Base-by-base conservation (phyloP, 768 basidiomycete genomes). In the Agaricus subrufescens region DNA sequence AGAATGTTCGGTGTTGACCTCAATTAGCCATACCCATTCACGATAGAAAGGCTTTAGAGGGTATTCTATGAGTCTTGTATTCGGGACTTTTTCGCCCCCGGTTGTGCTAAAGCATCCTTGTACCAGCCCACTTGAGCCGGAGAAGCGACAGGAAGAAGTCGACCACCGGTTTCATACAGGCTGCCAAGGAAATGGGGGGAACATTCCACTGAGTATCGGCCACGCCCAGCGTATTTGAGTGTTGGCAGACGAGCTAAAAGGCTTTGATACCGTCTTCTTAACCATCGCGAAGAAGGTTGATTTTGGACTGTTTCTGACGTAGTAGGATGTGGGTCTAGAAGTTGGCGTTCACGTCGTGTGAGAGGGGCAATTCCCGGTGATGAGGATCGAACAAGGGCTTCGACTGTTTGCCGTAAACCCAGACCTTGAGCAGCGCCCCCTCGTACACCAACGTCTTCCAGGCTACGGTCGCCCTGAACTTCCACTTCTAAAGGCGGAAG, bases 231-330 rank as follows among this genome's bases (percentile, higher is more conserved):
- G 61, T 73, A 77, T 7, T 68, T 72, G 12, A 91, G 69, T 31
- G 82, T 69, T 0, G 90, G 90, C 26, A 85, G 57, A n/a, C 75
- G 76, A 6, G 73, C 73, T 7, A 91, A 71, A n/a, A 91, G 75
- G 26, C 75, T 71, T 51, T 76, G 81, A 59, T 84, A 90, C 49
- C 86, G 72, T 52, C 79, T 68, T 50, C 79, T 75, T 49, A 81
- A 50, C 80, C 80, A 82, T 47, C 78, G 71, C 50, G 76, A 77
- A 19, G 19, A 19, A 45, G 72, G 70, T 62, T 73, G 73, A 25
- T 65, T 51, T 31, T 39, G 38, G 39, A 29, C 26, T 43, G 26
- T 7, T 10, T 42, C 39, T n/a, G 46, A 43, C 19, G 46, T 7
- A 11, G 46, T 27, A 25, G 30, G 11, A 27, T 46, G 31, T 23